A percentile compares a stretch with the other conserved stretches of the same genome.
These are phyloP conservation scores for Pestalotiopsis sp. DNA, from an alignment of 2,329 filamentous ascomycete genomes.

Conservation along the genomic window DNA sequence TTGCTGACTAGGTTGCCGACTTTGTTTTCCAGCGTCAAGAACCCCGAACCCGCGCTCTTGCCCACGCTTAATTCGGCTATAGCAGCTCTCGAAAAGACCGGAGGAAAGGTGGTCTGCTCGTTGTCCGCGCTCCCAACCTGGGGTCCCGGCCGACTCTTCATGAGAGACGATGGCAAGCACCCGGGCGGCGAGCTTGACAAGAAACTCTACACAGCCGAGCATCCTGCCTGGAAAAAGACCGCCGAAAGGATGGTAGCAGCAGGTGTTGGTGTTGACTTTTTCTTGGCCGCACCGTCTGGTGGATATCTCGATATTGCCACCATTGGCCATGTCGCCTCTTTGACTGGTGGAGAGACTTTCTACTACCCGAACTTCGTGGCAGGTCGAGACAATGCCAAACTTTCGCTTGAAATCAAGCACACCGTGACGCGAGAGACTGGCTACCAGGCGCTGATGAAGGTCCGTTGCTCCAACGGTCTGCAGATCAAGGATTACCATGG, in stretches of 20 bases:
- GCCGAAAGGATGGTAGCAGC: slow-evolving; percentile 86
- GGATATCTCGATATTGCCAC: slow-evolving; percentile 93
- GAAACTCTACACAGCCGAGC: slow-evolving; percentile 88
- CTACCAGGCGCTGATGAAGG: slow-evolving; percentile 96
- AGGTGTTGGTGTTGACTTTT: slow-evolving; percentile 91
- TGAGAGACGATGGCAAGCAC: slow-evolving; percentile 87
- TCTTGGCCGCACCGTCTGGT: slow-evolving; percentile 87
- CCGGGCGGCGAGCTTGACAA: slow-evolving; percentile 87
- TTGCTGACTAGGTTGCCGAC: slow-evolving; percentile 81
- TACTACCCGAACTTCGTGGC: slow-evolving; percentile 97
- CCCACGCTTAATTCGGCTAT: slow-evolving; percentile 83
- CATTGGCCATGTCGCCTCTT: slow-evolving; percentile 82
- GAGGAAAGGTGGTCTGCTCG: slow-evolving; percentile 90
- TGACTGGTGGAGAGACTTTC: slow-evolving; percentile 93
- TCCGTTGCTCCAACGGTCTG: slow-evolving; percentile 93
- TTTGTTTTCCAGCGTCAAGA: slow-evolving; percentile 86
- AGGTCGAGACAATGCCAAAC: slow-evolving; percentile 80
- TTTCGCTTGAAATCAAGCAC: slow-evolving; percentile 84
- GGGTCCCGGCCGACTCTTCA: slow-evolving; percentile 82
- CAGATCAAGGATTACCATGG: slow-evolving; percentile 95
- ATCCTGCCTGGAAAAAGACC: slow-evolving; percentile 83
- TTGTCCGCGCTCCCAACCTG: slow-evolving; percentile 87
- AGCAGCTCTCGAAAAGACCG: slow-evolving; percentile 81
- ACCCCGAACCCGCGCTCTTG: slow-evolving; percentile 86
- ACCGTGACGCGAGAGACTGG: slow-evolving; percentile 88